Evolutionary conservation across 768 basidiomycete genomes (phyloP), one percentile per base, ranked within the genome.

Genomic region (Mrakia hoshinonis): DNA sequence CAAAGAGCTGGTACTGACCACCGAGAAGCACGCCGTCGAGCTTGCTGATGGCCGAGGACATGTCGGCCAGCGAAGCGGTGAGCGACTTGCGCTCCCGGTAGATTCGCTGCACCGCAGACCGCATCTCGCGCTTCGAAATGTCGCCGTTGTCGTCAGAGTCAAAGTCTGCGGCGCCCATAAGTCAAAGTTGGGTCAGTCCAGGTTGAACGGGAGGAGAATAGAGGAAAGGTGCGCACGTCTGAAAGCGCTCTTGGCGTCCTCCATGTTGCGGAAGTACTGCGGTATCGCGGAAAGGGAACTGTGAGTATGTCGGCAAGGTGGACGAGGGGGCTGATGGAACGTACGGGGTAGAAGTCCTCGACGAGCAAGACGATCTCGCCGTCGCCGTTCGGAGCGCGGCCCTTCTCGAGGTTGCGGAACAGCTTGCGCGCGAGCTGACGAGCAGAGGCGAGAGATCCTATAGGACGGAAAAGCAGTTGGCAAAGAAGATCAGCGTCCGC

Each of bases 91-190:
- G 84, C 77, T 91, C 89, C 61, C 84, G 82, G 76, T 91, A 91
- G 55, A 91, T 90, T 47, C 89, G 81, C 73, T 75, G 87, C 9
- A 91, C 89, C 1, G 87, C 88, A 76, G 89, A 88, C 43, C 90
- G 84, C 89, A 91, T 91, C 79, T 91, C 90, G 24, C 81, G 82
- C 77, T 86, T 90, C 2, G 82, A 83, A 60, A 91, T 87, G 74
- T 91, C 89, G 12, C 89, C 90, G 75, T 91, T 91, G n/a, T 83
- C 86, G 77, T 90, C 89, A 77, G 87, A 88, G 77, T 91, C 89
- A 73, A 90, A 90, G 62, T 71, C 63, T 6, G 89, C 73, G 22
- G 20, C 5, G 24, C 5, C n/a, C n/a, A n/a, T n/a, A 24, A 11
- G 49, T 51, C 11, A 24, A 51, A 5, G 22, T 5, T 7, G 20